Percentiles rank a stretch among this genome's conserved stretches.
Conservation (phyloP, 163 green algal species). For the Coccomyxa subellipsoidea region DNA sequence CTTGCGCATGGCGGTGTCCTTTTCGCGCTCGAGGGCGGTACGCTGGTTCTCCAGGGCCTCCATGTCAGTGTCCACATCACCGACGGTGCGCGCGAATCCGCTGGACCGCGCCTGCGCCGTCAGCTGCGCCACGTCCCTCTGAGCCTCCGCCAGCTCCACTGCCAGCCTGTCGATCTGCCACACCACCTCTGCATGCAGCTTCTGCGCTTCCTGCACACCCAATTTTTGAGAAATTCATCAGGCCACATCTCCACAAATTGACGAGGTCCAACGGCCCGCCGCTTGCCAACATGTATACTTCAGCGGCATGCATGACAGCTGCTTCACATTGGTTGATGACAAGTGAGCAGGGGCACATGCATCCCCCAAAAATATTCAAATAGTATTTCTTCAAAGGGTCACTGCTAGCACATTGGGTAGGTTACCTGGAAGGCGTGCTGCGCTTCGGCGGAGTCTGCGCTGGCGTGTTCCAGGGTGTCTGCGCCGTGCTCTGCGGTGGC, state of each 20-base stretch:
- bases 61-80: conserved; percentile 56
- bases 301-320: no score
- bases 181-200: conserved; percentile 28
- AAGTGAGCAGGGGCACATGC: no score
- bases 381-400: no score
- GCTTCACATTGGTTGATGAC: no score
- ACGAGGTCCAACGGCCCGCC: no score
- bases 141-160: conserved; percentile 21
- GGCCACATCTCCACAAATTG: no score
- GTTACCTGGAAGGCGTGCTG: not conserved
- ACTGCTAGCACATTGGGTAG: no score
- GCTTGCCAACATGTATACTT: no score
- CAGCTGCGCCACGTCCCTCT: conserved; percentile 25
- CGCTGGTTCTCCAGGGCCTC: conserved; percentile 44
- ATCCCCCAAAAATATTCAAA: no score
- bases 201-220: conserved; percentile 17
- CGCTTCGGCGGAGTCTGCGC: not conserved
- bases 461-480: not conserved
- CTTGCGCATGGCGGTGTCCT: conserved; percentile 33
- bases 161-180: conserved; percentile 27
- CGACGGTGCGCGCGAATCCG: conserved; percentile 19
- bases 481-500: not conserved
- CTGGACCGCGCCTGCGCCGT: conserved; percentile 1
- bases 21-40: conserved; percentile 28
- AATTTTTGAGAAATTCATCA: no score